These are phyloP conservation scores for Sarcocystis neurona DNA, from an alignment of 169 alveolate species.

Conservation along the genomic window DNA sequence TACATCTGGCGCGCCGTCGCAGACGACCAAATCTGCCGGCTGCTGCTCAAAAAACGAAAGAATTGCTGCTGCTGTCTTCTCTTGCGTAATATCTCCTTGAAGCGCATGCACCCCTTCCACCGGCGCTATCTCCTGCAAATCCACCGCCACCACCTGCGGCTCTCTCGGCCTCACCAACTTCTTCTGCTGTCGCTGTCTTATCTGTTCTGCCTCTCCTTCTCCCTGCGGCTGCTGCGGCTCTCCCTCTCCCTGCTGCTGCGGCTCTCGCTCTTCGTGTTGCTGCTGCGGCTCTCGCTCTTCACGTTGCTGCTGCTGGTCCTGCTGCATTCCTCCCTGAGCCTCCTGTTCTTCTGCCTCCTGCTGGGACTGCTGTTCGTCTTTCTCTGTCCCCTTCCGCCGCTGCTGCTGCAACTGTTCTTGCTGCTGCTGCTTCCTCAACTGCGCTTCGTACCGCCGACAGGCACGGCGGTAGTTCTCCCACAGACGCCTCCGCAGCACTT, in stretches of 20 bases:
- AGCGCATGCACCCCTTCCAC: slow-evolving; percentile 91
- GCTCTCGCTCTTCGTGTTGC: neutral
- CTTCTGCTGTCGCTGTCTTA: slow-evolving; percentile 57
- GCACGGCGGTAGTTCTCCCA: slow-evolving; percentile 36
- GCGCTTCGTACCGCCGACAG: neutral
- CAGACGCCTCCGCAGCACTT: slow-evolving; percentile 77
- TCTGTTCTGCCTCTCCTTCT: no score
- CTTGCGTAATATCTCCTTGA: slow-evolving; percentile 95
- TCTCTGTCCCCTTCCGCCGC: slow-evolving; percentile 65
- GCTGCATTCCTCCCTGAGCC: neutral
- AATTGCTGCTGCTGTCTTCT: slow-evolving; percentile 62
- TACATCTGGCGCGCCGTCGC: slow-evolving; percentile 99
- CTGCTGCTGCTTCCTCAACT: slow-evolving; percentile 57
- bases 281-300: neutral
- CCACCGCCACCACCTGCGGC: slow-evolving; percentile 94
- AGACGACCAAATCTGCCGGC: slow-evolving; percentile 90
- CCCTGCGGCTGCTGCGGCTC: slow-evolving; percentile 34
- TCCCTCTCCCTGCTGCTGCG: neutral
- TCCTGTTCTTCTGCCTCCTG: neutral
- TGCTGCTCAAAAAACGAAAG: slow-evolving; percentile 74
- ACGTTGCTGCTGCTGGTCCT: slow-evolving; percentile 65
- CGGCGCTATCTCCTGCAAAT: slow-evolving; percentile 96
- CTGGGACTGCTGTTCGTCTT: neutral
- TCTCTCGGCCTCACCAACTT: slow-evolving; percentile 67
- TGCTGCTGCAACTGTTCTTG: neutral